phyloP scores from a whole-genome alignment of 192 early-diverging fungal species.

The Paraglomus brasilianum region DNA sequence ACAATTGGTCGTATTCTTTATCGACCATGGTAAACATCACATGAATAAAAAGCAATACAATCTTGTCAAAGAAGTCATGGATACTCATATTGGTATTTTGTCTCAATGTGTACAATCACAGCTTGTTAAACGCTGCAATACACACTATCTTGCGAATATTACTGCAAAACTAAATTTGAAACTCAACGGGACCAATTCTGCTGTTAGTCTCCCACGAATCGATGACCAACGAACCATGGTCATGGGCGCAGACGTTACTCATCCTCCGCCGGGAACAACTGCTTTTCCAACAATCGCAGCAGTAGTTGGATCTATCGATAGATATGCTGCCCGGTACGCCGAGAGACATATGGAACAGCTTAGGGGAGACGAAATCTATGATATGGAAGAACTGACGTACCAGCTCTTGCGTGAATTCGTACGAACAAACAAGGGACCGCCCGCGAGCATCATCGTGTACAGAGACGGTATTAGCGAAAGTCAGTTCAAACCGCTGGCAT shows the following conservation, averaged over 20 bases:
- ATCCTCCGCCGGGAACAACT: slow-evolving; percentile 70
- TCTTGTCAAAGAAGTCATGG: slow-evolving; percentile 80
- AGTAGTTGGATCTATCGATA: slow-evolving; percentile 69
- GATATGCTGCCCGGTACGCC: slow-evolving; percentile 64
- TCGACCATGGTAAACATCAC: slow-evolving; percentile 40
- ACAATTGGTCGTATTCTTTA: slow-evolving; percentile 78
- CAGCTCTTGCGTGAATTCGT: slow-evolving; percentile 51
- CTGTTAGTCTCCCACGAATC: slow-evolving; percentile 29
- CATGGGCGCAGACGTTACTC: slow-evolving; percentile 85
- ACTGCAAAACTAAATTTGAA: slow-evolving; percentile 88
- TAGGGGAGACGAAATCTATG: slow-evolving; percentile 9
- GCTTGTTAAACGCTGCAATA: slow-evolving; percentile 71
- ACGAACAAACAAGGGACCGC: slow-evolving; percentile 45
- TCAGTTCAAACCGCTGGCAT: slow-evolving; percentile 62
- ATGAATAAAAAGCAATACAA: slow-evolving; percentile 70
- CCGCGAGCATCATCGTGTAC: slow-evolving; percentile 72
- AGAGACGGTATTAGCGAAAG: slow-evolving; percentile 84
- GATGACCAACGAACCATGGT: slow-evolving; percentile 65
- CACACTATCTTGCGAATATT: slow-evolving; percentile 92
- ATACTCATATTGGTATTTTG: slow-evolving; percentile 82
- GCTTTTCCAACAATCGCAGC: slow-evolving; percentile 61
- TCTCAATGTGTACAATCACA: slow-evolving; percentile 90
- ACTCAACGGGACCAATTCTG: slow-evolving; percentile 79
- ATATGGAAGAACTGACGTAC: slow-evolving; percentile 47
- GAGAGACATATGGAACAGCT: slow-evolving; percentile 18